Percentiles rank a stretch among this genome's conserved stretches.
Evolutionary conservation across 768 basidiomycete species (phyloP).

Genomic region (Coprinellus micaceus): DNA sequence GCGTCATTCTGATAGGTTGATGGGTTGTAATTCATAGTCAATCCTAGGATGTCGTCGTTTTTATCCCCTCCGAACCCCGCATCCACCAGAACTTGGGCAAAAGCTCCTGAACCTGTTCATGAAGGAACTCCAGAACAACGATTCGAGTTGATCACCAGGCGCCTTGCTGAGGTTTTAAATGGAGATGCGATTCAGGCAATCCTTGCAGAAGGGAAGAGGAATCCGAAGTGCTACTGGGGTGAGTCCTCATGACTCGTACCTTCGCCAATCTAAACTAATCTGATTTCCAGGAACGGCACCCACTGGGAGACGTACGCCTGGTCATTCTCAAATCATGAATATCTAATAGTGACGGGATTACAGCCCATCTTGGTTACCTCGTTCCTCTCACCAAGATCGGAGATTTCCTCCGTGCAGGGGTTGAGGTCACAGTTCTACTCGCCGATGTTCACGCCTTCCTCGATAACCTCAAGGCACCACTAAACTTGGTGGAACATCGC

Average conservation of each 20-base stretch:
- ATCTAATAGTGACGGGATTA: background rate
- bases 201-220: constrained; percentile 61
- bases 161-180: constrained; percentile 85
- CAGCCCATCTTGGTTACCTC: constrained; percentile 97
- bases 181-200: constrained; percentile 80
- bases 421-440: constrained; percentile 49
- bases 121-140: constrained; percentile 39
- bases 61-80: background rate
- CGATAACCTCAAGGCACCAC: constrained; percentile 93
- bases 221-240: constrained; percentile 93
- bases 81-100: background rate
- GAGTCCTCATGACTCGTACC: constrained; percentile 9
- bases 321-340: constrained; percentile 3
- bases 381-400: constrained; percentile 93
- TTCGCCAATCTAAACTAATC: constrained; percentile 7
- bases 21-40: no score
- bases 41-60: background rate
- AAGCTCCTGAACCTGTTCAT: background rate
- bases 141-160: constrained; percentile 80
- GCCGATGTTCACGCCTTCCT: constrained; percentile 95
- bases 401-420: constrained; percentile 91
- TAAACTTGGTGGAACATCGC: constrained; percentile 84
- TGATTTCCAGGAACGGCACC: constrained; percentile 73
- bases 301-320: constrained; percentile 84
- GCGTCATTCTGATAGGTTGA: no score